A percentile compares a stretch with the other conserved stretches of the same genome.
phyloP scores from a whole-genome alignment of 192 early-diverging fungal genomes.

The Coemansia sp. region DNA sequence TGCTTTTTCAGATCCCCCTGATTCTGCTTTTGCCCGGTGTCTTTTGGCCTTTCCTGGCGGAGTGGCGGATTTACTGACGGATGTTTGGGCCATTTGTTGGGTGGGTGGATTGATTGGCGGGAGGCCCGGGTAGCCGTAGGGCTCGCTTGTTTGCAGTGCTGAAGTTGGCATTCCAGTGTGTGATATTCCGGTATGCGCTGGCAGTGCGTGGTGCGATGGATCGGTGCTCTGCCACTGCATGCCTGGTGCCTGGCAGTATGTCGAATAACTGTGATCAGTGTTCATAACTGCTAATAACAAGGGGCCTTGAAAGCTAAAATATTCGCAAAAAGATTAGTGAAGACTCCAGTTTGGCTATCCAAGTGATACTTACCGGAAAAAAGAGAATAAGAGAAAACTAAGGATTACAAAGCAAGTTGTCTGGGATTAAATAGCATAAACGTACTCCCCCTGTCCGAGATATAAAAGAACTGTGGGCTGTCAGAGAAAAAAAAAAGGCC shows the following conservation, averaged over 20 bases:
- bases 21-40: background rate
- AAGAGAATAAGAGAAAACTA: no score
- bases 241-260: constrained; percentile 6
- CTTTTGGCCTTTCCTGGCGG: constrained; percentile 4
- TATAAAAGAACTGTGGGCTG: no score
- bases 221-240: constrained; percentile 8
- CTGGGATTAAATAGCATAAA: constrained; percentile 8
- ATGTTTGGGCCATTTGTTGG: background rate
- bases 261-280: constrained; percentile 7
- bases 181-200: background rate
- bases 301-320: no score
- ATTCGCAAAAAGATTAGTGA: no score
- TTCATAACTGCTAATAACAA: background rate
- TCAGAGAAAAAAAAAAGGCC: background rate
- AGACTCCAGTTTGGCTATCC: no score
- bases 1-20: constrained; percentile 11
- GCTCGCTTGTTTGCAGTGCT: background rate
- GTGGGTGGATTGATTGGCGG: background rate
- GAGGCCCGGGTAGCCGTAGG: background rate
- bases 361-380: no score
- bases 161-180: background rate
- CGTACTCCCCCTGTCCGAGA: no score
- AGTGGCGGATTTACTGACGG: background rate
- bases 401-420: no score
- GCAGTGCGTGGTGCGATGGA: constrained; percentile 3